A percentile compares a stretch with the other conserved stretches of the same genome.
phyloP scores from a whole-genome alignment of 768 basidiomycete species.

The Mycena kentingensis region DNA sequence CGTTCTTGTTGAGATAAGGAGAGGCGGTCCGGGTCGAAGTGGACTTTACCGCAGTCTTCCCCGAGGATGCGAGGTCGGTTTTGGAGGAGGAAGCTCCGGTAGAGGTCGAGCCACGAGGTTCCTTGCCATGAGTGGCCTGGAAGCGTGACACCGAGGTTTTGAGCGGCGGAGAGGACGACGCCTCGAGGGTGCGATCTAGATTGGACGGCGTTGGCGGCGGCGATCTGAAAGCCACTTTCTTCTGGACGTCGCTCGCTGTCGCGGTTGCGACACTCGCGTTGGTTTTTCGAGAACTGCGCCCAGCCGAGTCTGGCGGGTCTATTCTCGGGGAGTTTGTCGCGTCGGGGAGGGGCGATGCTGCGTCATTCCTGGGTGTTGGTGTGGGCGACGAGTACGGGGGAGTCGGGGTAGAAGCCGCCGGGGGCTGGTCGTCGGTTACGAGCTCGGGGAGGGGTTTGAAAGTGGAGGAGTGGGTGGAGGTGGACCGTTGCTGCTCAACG shows the following conservation, averaged over 20 bases:
- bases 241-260: constrained; percentile 55
- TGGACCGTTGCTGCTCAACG: constrained; percentile 37
- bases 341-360: constrained; percentile 24
- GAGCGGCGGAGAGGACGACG: constrained; percentile 36
- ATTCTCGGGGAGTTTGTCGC: constrained; percentile 24
- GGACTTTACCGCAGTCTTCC: constrained; percentile 43
- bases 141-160: constrained; percentile 80
- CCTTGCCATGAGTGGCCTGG: constrained; percentile 71
- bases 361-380: constrained; percentile 30
- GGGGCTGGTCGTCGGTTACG: constrained; percentile 39
- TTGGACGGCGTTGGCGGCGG: constrained; percentile 71
- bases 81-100: constrained; percentile 65
- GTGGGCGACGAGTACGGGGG: constrained; percentile 37
- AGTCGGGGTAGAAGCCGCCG: constrained; percentile 30
- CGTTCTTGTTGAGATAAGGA: constrained; percentile 57
- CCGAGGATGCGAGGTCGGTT: constrained; percentile 52
- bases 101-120: constrained; percentile 67
- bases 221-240: constrained; percentile 88
- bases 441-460: constrained; percentile 78
- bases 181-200: constrained; percentile 48
- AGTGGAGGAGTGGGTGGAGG: constrained; percentile 48
- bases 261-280: constrained; percentile 31
- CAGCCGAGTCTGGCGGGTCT: constrained; percentile 31
- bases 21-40: constrained; percentile 66
- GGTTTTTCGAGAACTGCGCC: constrained; percentile 40